Evolutionary conservation across 2,329 filamentous ascomycete species (phyloP).

Genomic region (Penicillium janthinellum): DNA sequence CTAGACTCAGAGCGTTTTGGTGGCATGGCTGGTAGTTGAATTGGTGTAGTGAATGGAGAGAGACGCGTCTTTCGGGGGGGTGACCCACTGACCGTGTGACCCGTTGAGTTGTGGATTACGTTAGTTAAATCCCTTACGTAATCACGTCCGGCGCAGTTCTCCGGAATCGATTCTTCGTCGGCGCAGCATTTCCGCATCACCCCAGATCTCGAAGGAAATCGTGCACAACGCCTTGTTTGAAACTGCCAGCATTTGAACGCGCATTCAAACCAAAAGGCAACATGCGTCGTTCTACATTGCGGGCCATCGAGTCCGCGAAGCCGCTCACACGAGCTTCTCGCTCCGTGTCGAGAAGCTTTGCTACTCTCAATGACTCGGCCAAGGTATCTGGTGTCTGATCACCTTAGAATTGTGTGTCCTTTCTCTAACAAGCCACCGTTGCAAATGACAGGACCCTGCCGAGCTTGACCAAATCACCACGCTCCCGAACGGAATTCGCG

Average conservation of each 20-base stretch:
- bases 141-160: constrained; percentile 26
- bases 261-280: constrained; percentile 16
- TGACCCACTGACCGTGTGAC: too few relatives aligned
- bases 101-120: too few relatives aligned
- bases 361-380: constrained; percentile 37
- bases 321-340: constrained; percentile 39
- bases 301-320: constrained; percentile 43
- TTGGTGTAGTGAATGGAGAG: too few relatives aligned
- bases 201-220: constrained; percentile 17
- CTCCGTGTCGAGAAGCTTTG: constrained; percentile 38
- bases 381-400: constrained; percentile 33
- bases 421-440: constrained; percentile 10
- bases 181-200: constrained; percentile 14
- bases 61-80: too few relatives aligned
- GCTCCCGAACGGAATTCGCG: constrained; percentile 86
- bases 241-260: neutral
- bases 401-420: neutral
- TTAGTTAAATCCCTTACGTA: constrained; percentile 29
- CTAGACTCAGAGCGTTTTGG: too few relatives aligned
- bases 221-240: constrained; percentile 10
- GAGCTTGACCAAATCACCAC: constrained; percentile 87
- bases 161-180: constrained; percentile 28
- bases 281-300: constrained; percentile 46
- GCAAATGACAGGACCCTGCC: constrained; percentile 66
- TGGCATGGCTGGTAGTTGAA: too few relatives aligned